Evolutionary conservation across 1,284 basidiomycete genomes (phyloP).

Genomic region (Pterula multifida): DNA sequence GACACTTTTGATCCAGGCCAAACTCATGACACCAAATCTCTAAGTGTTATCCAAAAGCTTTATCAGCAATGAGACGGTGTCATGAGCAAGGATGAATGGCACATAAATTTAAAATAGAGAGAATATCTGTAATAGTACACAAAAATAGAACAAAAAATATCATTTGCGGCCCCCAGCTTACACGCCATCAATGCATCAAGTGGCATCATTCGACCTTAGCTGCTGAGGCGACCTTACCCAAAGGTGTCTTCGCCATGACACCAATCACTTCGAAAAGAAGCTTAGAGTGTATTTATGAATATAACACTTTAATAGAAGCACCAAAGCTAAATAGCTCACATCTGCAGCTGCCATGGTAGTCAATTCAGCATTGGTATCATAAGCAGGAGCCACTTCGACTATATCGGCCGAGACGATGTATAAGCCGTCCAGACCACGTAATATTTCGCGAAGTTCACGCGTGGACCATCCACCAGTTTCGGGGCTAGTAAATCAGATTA

Average conservation of each 20-base stretch:
- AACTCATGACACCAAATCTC: no score
- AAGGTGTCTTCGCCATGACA: constrained; percentile 66
- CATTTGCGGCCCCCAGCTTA: no score
- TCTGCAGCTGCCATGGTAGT: constrained; percentile 75
- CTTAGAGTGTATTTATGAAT: constrained; percentile 20
- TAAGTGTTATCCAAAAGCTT: no score
- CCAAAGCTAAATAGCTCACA: constrained; percentile 27
- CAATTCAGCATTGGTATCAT: constrained; percentile 68
- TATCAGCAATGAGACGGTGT: no score
- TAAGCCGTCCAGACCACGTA: constrained; percentile 62
- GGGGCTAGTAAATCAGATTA: constrained; percentile 12
- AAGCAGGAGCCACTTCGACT: constrained; percentile 74
- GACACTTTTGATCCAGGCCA: no score
- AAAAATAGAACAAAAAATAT: no score
- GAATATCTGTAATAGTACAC: no score
- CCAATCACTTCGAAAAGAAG: constrained; percentile 64
- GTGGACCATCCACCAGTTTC: constrained; percentile 71
- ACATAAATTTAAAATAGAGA: no score
- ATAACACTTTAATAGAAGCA: not conserved
- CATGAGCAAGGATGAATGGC: no score
- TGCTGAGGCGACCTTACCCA: constrained; percentile 33
- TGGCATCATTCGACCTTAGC: no score
- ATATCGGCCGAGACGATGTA: constrained; percentile 70
- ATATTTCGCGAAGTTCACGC: constrained; percentile 61
- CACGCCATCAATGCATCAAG: no score